Evolutionary conservation across 495 filamentous ascomycete species (phyloP).

Genomic region (Neurospora tetrasperma): DNA sequence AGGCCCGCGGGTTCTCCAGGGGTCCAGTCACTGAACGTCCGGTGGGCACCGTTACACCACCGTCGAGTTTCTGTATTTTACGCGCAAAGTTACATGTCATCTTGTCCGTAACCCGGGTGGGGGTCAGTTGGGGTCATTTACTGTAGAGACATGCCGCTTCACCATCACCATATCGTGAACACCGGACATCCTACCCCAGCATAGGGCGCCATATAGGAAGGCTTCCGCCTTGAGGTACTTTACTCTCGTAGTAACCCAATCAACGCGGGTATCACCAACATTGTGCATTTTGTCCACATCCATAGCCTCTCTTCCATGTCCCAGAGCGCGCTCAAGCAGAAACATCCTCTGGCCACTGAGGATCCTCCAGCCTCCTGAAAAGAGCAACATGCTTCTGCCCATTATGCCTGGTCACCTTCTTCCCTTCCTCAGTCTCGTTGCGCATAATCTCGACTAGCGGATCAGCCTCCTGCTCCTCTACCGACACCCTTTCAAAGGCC

Average conservation of each 20-base stretch:
- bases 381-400: slow-evolving; percentile 82
- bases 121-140: background rate
- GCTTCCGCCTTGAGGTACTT: background rate
- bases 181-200: background rate
- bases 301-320: background rate
- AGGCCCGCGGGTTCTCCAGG: background rate
- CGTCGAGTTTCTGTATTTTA: background rate
- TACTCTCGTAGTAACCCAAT: background rate
- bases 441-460: slow-evolving; percentile 72
- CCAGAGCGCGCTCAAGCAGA: background rate
- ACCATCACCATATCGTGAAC: background rate
- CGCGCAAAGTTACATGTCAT: background rate
- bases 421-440: slow-evolving; percentile 87
- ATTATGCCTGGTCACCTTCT: slow-evolving; percentile 87
- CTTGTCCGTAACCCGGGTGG: background rate
- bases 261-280: background rate
- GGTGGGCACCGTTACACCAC: background rate
- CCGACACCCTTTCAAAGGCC: slow-evolving; percentile 53
- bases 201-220: background rate
- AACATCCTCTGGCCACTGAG: slow-evolving; percentile 40
- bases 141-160: background rate
- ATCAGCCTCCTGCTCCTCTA: slow-evolving; percentile 60
- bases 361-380: slow-evolving; percentile 72
- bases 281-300: background rate
- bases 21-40: background rate